Base-by-base conservation (phyloP, 2,329 filamentous ascomycete genomes). In the Clonostachys byssicola region DNA sequence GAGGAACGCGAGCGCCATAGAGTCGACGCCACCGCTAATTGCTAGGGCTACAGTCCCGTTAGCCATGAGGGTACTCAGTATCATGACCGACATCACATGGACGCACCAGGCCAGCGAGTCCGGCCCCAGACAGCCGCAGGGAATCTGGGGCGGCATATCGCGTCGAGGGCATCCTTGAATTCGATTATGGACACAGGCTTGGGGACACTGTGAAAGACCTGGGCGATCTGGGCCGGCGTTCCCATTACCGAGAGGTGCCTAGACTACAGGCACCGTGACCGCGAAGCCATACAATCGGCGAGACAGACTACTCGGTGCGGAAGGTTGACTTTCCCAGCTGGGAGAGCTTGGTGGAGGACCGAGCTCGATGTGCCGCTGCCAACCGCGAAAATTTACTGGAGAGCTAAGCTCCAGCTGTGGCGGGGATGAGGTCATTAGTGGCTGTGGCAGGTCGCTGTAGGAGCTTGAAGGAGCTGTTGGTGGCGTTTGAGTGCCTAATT, bases 11-110 rank as follows among this genome's bases (percentile, higher is more conserved):
- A 99, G 74, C 30, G 92, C 92, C 92, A 97, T 99, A n/a, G 92
- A 97, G 66, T 99, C 94, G 38, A 94, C 88, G 8, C 94, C 94
- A 20, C 94, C 94, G 60, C 92, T 96, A 51, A 97, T 74, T 14
- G 92, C 94, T 49, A 97, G 71, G 46, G 78, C 86, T 89, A 52
- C 8, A 34, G 35, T 12, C 30, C 5, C 4, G 18, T 38, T 34
- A 45, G 20, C 46, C 33, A 9, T 13, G 14, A 23, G 23, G 23
- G 23, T 30, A 30, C 10, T 30, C 23, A 30, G 9, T 30, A 10
- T 30, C 9, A 30, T 10, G 23, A 30, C 23, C 23, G 23, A 30
- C 23, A 30, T 30, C 8, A 30, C 23, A 30, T 30, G 23, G 9
- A 48, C 23, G 34, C 33, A 45, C 44, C 45, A 14, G 45, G 40